Evolutionary conservation across 495 filamentous ascomycete genomes (phyloP).

Genomic region (Xylaria telfairii): DNA sequence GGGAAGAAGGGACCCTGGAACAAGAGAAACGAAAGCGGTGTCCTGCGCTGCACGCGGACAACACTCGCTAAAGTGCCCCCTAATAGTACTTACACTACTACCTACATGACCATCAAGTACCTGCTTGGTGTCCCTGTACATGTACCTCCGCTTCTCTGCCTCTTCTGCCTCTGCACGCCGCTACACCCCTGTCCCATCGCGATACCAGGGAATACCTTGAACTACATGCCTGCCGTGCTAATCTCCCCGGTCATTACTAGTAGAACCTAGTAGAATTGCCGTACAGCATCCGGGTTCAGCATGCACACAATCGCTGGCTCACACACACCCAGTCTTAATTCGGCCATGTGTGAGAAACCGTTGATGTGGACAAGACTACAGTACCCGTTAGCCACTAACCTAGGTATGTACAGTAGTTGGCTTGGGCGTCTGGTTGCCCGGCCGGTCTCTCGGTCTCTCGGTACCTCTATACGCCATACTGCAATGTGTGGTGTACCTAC

Average conservation of each 20-base stretch:
- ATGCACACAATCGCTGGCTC: constrained; percentile 13
- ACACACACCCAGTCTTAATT: constrained; percentile 36
- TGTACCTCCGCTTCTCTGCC: not conserved
- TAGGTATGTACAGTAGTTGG: too few species aligned
- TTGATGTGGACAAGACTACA: too few species aligned
- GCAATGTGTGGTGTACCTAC: too few species aligned
- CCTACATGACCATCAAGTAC: too few species aligned
- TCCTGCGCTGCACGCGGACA: constrained; percentile 11
- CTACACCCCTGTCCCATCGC: not conserved
- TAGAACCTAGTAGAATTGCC: constrained; percentile 1
- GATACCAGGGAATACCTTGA: not conserved
- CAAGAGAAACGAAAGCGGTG: constrained; percentile 6
- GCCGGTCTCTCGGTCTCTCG: not conserved
- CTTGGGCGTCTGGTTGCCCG: not conserved
- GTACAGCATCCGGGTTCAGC: not conserved
- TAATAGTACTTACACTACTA: too few species aligned
- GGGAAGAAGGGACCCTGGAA: not conserved
- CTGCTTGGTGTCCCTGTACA: not conserved
- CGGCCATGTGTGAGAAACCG: constrained; percentile 18
- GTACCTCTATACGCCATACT: not conserved
- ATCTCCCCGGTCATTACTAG: not conserved
- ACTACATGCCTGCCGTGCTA: not conserved
- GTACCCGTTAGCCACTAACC: too few species aligned
- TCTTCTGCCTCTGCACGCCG: too few species aligned
- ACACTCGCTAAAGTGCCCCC: not conserved